Percentiles rank a stretch among this genome's conserved stretches.
phyloP scores from a whole-genome alignment of 306 rosid genomes.

The Biancaea sappan region DNA sequence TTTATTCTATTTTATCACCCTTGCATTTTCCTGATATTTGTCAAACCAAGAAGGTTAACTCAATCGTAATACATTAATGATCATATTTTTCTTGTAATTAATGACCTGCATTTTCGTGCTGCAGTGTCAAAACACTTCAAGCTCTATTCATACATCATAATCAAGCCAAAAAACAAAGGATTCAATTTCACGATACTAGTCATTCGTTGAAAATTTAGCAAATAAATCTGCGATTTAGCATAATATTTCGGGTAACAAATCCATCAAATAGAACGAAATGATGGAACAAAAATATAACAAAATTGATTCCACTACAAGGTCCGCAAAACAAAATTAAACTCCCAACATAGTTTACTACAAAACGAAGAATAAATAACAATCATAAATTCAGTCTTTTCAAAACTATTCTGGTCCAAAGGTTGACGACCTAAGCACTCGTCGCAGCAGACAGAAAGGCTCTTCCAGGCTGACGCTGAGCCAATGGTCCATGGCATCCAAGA shows the following conservation, averaged over 20 bases:
- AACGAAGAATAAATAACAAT: slow-evolving; percentile 11
- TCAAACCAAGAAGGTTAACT: too few species aligned
- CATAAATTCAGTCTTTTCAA: background rate
- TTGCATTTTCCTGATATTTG: too few species aligned
- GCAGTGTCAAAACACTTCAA: background rate
- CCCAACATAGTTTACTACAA: slow-evolving; percentile 15
- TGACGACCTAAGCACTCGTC: slow-evolving; percentile 38
- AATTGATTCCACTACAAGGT: slow-evolving; percentile 22
- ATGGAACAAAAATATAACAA: slow-evolving; percentile 10
- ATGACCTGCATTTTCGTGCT: background rate
- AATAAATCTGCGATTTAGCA: background rate
- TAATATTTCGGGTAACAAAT: background rate
- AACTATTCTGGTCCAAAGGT: background rate
- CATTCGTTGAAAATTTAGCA: background rate
- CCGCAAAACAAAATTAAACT: background rate
- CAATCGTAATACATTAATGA: too few species aligned
- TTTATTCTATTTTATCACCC: too few species aligned
- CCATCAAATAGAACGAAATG: background rate
- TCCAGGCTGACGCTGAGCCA: slow-evolving; percentile 64
- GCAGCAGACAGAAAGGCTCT: slow-evolving; percentile 43
- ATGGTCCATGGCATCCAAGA: slow-evolving; percentile 78
- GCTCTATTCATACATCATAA: background rate
- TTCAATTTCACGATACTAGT: background rate
- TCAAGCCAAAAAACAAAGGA: background rate
- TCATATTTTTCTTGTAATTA: too few species aligned